These are phyloP conservation scores for Gloeophyllum trabeum DNA, from an alignment of 768 basidiomycete genomes.

Conservation along the genomic window DNA sequence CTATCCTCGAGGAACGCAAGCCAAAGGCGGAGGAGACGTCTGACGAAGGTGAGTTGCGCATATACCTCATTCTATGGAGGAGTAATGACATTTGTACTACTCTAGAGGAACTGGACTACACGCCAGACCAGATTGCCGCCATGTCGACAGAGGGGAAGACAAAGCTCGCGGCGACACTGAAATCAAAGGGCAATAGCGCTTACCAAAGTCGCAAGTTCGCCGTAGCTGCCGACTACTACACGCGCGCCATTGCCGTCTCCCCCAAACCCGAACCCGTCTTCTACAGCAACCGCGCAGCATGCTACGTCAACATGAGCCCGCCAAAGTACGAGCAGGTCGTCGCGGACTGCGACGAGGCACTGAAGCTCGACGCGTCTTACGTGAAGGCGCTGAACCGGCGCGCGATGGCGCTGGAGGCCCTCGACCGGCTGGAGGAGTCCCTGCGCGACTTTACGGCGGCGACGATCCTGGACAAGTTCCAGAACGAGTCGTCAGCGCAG, in stretches of 20 bases:
- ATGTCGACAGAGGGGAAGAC: conserved; percentile 46
- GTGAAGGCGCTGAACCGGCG: conserved; percentile 88
- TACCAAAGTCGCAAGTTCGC: conserved; percentile 54
- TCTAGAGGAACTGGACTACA: conserved; percentile 28
- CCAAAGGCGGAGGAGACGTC: conserved; percentile 25
- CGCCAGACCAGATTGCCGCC: conserved; percentile 41
- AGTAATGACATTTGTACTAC: conserved; percentile 2
- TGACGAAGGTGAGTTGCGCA: conserved; percentile 13
- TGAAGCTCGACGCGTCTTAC: conserved; percentile 74
- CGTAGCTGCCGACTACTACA: conserved; percentile 55
- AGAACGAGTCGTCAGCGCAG: conserved; percentile 65
- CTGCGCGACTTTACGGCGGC: conserved; percentile 92
- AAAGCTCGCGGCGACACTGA: conserved; percentile 42
- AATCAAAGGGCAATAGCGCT: conserved; percentile 60
- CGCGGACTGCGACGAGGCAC: conserved; percentile 80
- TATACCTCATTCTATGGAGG: background rate
- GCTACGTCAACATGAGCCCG: conserved; percentile 87
- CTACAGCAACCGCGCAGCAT: conserved; percentile 96
- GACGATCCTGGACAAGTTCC: conserved; percentile 89
- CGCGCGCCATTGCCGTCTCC: conserved; percentile 61
- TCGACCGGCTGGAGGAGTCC: conserved; percentile 65
- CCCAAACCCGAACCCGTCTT: conserved; percentile 85
- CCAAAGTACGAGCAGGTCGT: conserved; percentile 78
- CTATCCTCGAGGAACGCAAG: conserved; percentile 69
- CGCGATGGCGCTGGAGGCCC: conserved; percentile 71